Percentiles rank a stretch among this genome's conserved stretches.
Conservation (phyloP, 2,329 filamentous ascomycete genomes). For the Chalaropsis ovoidea region DNA sequence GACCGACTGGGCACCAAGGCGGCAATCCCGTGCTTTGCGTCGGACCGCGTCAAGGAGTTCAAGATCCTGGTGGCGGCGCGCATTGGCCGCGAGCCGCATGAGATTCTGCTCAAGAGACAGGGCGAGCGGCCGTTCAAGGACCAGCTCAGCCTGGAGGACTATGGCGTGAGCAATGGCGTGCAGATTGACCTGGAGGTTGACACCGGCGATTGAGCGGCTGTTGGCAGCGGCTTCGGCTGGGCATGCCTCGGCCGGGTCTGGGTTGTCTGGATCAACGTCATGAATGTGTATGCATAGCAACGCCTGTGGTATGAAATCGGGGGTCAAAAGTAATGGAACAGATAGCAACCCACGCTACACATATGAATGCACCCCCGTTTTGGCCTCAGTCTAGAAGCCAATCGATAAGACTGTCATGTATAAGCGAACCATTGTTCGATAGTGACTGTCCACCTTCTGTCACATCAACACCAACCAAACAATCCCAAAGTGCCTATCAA, state of each 20-base stretch:
- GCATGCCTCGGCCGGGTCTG: no score
- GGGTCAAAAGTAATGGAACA: neutral
- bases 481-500: neutral
- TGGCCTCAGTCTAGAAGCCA: neutral
- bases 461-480: neutral
- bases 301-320: neutral
- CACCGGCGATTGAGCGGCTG: slow-evolving; percentile 44
- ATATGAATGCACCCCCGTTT: neutral
- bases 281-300: neutral
- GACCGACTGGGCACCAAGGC: slow-evolving; percentile 95
- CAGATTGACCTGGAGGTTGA: slow-evolving; percentile 54
- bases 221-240: no score
- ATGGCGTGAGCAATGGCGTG: slow-evolving; percentile 87
- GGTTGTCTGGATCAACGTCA: no score
- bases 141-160: slow-evolving; percentile 75
- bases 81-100: slow-evolving; percentile 79
- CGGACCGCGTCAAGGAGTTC: slow-evolving; percentile 74
- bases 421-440: neutral
- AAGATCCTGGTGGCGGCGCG: slow-evolving; percentile 84
- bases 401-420: neutral
- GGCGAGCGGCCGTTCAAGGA: slow-evolving; percentile 93
- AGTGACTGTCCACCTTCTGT: neutral
- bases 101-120: slow-evolving; percentile 86
- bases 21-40: slow-evolving; percentile 77
- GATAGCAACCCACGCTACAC: no score